Base-by-base conservation (phyloP, 2,329 filamentous ascomycete genomes). In the Drechslerella stenobrocha region DNA sequence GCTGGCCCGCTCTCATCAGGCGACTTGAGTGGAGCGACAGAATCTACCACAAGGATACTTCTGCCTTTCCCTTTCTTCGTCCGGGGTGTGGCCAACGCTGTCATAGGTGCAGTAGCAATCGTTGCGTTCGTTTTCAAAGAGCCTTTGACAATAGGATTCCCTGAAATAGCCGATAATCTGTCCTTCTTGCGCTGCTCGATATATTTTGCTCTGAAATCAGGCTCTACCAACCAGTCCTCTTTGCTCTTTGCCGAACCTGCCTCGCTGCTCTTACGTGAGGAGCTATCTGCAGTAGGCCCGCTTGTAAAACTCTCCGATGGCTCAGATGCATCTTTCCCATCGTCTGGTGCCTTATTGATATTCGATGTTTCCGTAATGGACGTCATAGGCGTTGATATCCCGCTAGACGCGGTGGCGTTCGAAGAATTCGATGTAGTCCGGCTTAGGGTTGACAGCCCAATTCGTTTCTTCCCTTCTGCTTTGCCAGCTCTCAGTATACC, bases 161-260 rank as follows among this genome's bases (percentile, higher is more conserved):
- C 63, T 22, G 55, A 48, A 34, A 67, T 61, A 28, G 52, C 58
- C 7, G 57, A 57, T n/a, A 60, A 30, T 35, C 58, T 30, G 20
- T 66, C 50, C 50, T 65, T 72, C 20, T 66, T 70, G 32, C 69
- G 71, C 40, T 70, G 71, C 8, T 73, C 72, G 18, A 72, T 46
- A 37, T 71, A 73, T 42, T 72, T 72, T 15, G 70, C 70, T 47
- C 72, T 66, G 46, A 73, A 73, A 48, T 72, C 72, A 6, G 71
- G 72, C 44, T 73, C 72, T 11, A 73, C 72, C 22, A 73, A 51
- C 72, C 72, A 73, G 37, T 65, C 70, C 26, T 63, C 57, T 20
- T 63, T 69, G 24, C 58, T 63, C 23, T 69, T 69, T 13, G 51
- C 45, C n/a, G 64, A 61, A 15, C 58, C 64, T n/a, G 32, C 57